Evolutionary conservation across 352 stramenopile genomes (phyloP), one percentile per base, ranked within the genome.

Genomic region (Globisporangium carolinianum): DNA sequence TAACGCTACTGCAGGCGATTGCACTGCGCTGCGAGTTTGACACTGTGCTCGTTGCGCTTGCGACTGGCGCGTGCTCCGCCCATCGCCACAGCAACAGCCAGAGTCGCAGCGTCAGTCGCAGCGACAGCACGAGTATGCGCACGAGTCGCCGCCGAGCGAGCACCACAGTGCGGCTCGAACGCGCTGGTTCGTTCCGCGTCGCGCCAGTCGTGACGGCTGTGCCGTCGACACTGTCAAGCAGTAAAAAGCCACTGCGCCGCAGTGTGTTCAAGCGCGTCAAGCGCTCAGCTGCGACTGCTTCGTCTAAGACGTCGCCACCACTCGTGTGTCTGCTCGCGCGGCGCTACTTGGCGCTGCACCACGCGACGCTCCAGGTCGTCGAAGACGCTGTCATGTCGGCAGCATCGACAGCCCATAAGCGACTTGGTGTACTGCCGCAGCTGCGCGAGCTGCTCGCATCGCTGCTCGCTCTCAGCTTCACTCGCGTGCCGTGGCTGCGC

Each of bases 281-380:
- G 57, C 51, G 55, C 47, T 32, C 24, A 32, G 24, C 24, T 32
- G 70, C 60, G 10, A 15, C 57, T 43, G 71, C 48, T 32, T 32
- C 1, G 17, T 47, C 63, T 18, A 55, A 65, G 39, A 47, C 70
- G 14, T 57, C 52, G 24, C 49, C 69, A 42, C 18, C 60, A 3
- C 58, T 71, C 18, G 66, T 87, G 1, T 90, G 80, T 55, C 55
- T 77, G 55, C 63, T 82, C 17, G 68, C 68, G 9, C 79, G 76
- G 37, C 68, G 72, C 14, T 87, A 78, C 42, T 57, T 90, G 48
- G 69, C 81, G 53, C 68, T 90, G 47, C 80, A 90, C 55, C 72
- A 87, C 58, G 63, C 63, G 36, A 86, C 80, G 43, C 56, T 90
- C n/a, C 74, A 79, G 45, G 75, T 75, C 65, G 68, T 63, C 12